Base-by-base conservation (phyloP, 129 eudicot species). In the Artemisia annua region DNA sequence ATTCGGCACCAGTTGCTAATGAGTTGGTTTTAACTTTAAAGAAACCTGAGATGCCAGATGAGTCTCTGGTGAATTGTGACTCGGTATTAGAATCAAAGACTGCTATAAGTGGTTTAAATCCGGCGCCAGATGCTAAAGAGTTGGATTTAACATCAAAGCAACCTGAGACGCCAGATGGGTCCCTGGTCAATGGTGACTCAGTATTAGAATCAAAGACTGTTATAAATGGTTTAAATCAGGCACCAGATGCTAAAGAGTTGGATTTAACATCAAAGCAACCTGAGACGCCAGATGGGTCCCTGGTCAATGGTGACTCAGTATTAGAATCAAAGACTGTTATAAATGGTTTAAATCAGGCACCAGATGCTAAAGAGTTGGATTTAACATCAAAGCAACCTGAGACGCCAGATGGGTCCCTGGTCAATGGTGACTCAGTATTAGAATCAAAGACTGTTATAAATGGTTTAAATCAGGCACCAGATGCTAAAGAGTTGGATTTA, bases 391-490 rank as follows among this genome's bases (percentile, higher is more conserved):
- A 77, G 67, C 80, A 75, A 74, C 63, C 75, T 17, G 58, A 74
- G 66, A 64, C 57, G 5, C 79, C 66, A 51, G 78, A 79, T 44
- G 82, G 75, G 17, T 77, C 91, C 55, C 71, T 78, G 70, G 80
- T 44, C 24, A 83, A 63, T 67, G 9, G 59, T 60, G 76, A 74
- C 12, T 17, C 63, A 1, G 74, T 39, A 39, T 39, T 67, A 46
- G 74, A 52, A 64, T 59, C 65, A 18, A 85, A 75, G 67, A 83
- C 46, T 39, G 82, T 43, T 12, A 69, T 60, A 13, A 59, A 73
- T 71, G 74, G 46, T 78, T 30, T 53, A n/a, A 67, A 13, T 70
- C 78, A 51, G 48, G n/a, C 48, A 3, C 66, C 71, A 75, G 49
- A 49, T 75, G 85, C 59, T 63, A 1, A 35, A 70, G 80, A 68